phyloP scores from a whole-genome alignment of 306 rosid genomes.

The Pterocarpus macrocarpus region DNA sequence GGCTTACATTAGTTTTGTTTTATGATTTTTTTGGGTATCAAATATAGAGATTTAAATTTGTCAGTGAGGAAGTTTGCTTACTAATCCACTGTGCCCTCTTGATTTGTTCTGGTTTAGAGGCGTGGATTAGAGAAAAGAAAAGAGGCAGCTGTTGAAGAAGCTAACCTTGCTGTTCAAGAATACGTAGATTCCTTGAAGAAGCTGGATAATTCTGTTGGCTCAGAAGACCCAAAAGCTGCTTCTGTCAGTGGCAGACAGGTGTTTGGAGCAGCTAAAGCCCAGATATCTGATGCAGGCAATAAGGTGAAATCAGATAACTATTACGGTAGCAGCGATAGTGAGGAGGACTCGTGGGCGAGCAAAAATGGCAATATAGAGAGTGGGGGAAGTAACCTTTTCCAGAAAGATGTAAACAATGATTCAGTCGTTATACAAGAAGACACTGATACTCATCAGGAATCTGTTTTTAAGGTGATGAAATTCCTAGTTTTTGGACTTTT shows the following conservation, averaged over 20 bases:
- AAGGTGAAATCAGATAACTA: conserved; percentile 59
- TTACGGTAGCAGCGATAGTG: conserved; percentile 76
- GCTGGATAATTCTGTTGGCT: conserved; percentile 62
- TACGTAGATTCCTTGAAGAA: conserved; percentile 67
- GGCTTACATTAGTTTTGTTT: conserved; percentile 4
- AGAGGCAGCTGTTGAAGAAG: conserved; percentile 82
- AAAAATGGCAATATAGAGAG: conserved; percentile 48
- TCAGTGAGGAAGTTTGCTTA: conserved; percentile 14
- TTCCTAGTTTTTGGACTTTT: conserved; percentile 17
- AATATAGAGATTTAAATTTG: conserved; percentile 33
- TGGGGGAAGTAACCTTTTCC: conserved; percentile 44
- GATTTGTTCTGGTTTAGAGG: conserved; percentile 61
- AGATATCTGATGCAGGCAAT: conserved; percentile 56
- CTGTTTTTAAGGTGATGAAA: conserved; percentile 73
- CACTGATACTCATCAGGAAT: conserved; percentile 55
- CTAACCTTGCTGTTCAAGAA: conserved; percentile 79
- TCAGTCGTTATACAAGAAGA: conserved; percentile 49
- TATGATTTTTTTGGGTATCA: neutral
- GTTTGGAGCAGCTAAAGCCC: conserved; percentile 68
- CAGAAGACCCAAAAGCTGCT: conserved; percentile 55
- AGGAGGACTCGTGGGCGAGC: conserved; percentile 61
- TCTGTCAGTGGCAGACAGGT: conserved; percentile 79
- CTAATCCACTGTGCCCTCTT: conserved; percentile 29
- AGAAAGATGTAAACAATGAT: conserved; percentile 51
- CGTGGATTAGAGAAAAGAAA: conserved; percentile 83